Evolutionary conservation across 2,329 filamentous ascomycete species (phyloP), one percentile per base, ranked within the genome.

Genomic region (Apiospora kogelbergensis): DNA sequence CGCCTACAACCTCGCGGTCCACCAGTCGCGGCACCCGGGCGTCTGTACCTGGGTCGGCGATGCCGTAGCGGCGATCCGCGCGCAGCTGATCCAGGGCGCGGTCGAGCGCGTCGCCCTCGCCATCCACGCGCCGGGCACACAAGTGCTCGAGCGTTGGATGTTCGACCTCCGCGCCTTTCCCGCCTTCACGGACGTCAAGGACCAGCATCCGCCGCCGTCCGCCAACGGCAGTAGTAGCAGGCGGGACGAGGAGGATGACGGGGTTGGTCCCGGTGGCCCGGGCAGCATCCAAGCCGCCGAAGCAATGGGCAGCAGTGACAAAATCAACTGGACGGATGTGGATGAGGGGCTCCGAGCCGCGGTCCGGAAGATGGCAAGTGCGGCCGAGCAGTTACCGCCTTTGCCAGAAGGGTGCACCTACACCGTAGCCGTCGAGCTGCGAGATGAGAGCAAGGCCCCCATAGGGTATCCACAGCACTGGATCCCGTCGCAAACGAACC

Each of bases 1-100:
- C 72, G 94, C 93, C 75, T 95, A 95, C 84, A 94, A 95, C 81
- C 90, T 94, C 69, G 88, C 93, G 40, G 91, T 97, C 63, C 91
- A 92, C 75, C 94, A 97, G 78, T 95, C 90, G 70, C 91, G 94
- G 69, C 94, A 97, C 80, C 93, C 95, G 0, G 88, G 89, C 74
- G 92, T 97, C 72, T 97, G 93, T 84, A 84, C 89, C 75, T 98
- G 95, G 92, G 90, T 97, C 80, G 88, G 86, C 77, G 92, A 96
- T 78, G 93, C 94, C 73, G 88, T 96, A 53, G 83, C 89, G 71
- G 91, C 93, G 44, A 88, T 94, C 26, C 85, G 88, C 70, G 84
- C 83, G 3, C 91, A 97, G 81, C 85, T 97, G 44, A 85, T 92
- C 64, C 86, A 84, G 11, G 86, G 85, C 33, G 70, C 79, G 63